A percentile compares a stretch with the other conserved stretches of the same genome.
These are phyloP conservation scores for Posidonia oceanica DNA, from an alignment of 116 monocot genomes.

Conservation along the genomic window DNA sequence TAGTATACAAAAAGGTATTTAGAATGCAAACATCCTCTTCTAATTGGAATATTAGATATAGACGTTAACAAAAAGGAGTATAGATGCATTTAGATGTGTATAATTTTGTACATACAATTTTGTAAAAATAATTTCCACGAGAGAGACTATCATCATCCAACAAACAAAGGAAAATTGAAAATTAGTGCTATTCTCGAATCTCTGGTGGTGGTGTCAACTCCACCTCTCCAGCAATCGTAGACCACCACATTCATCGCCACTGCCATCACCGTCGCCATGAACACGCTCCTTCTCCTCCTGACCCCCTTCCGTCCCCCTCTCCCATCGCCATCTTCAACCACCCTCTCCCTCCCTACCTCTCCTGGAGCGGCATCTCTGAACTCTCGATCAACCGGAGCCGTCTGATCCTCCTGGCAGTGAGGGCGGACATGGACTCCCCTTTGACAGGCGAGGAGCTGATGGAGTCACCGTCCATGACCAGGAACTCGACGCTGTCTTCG, in stretches of 20 bases:
- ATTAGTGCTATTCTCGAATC: no score
- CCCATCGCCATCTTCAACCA: not conserved
- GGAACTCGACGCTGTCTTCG: conserved; percentile 54
- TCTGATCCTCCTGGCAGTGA: not conserved
- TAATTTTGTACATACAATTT: no score
- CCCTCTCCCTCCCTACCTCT: not conserved
- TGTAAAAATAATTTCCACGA: no score
- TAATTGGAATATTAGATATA: no score
- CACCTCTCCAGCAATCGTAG: not conserved
- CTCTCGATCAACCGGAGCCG: not conserved
- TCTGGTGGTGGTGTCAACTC: no score
- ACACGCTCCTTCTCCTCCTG: not conserved
- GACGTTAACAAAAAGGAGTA: no score
- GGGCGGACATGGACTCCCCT: conserved; percentile 2
- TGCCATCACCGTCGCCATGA: not conserved
- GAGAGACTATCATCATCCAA: no score
- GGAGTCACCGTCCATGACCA: conserved; percentile 15
- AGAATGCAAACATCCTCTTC: no score
- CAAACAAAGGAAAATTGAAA: no score
- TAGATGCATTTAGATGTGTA: no score
- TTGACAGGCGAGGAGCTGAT: conserved; percentile 30
- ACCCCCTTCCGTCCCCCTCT: not conserved
- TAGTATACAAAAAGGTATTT: no score
- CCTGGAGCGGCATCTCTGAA: not conserved
- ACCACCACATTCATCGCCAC: not conserved